These are phyloP conservation scores for Ostreobium quekettii DNA, from an alignment of 139 green algal species.

Conservation along the genomic window DNA sequence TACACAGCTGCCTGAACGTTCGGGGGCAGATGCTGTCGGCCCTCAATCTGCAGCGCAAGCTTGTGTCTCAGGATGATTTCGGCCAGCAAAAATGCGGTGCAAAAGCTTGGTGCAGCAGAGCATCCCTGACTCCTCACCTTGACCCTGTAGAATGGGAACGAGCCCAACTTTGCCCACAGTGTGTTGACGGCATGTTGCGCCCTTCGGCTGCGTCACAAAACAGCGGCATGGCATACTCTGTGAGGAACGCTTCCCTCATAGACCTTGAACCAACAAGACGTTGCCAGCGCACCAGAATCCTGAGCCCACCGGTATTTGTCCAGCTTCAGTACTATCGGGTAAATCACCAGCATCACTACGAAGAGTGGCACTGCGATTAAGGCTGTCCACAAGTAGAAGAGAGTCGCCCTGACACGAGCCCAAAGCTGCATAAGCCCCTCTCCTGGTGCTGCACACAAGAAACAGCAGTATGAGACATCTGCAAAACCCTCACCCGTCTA, in stretches of 20 bases:
- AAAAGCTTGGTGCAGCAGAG: background rate
- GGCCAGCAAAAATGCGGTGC: background rate
- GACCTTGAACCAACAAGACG: background rate
- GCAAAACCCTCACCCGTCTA: too few relatives aligned
- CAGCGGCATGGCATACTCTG: background rate
- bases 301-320: constrained; percentile 63
- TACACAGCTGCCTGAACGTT: constrained; percentile 75
- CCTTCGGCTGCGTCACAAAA: constrained; percentile 32
- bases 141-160: constrained; percentile 71
- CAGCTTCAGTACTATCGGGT: constrained; percentile 61
- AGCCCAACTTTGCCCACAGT: constrained; percentile 82
- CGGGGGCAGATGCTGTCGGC: constrained; percentile 78
- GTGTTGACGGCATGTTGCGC: constrained; percentile 86
- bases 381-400: constrained; percentile 78
- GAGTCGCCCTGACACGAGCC: constrained; percentile 36
- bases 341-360: constrained; percentile 63
- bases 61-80: background rate
- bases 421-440: constrained; percentile 16
- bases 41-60: constrained; percentile 48
- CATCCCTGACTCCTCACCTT: constrained; percentile 31
- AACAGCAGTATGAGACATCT: too few relatives aligned
- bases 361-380: constrained; percentile 77
- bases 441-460: too few relatives aligned
- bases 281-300: background rate
- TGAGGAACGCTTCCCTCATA: background rate